These are phyloP conservation scores for Cavenderia fasciculata DNA, from an alignment of 78 protist genomes.

Conservation along the genomic window DNA sequence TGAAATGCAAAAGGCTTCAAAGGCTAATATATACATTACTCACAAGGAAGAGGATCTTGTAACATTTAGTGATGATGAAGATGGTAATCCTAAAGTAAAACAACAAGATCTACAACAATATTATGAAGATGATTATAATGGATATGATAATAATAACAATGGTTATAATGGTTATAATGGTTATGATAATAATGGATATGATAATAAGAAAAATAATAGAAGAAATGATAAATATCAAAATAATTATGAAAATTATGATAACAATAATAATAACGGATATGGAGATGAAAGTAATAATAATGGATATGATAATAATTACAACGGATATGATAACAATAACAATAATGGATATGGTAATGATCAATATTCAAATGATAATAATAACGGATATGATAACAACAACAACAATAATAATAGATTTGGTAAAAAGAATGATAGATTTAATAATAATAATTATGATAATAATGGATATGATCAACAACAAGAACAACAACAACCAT, in stretches of 20 bases:
- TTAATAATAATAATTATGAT: neutral
- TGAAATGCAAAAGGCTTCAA: neutral
- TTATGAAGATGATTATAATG: neutral
- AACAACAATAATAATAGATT: neutral
- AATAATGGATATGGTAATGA: neutral
- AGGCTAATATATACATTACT: neutral
- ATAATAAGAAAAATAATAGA: neutral
- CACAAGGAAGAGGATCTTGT: conserved; percentile 1
- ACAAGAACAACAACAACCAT: neutral
- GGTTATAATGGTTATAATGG: neutral
- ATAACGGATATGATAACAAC: neutral
- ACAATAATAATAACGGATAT: neutral
- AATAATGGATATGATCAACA: neutral
- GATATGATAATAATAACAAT: neutral
- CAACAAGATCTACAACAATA: neutral
- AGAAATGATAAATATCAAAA: neutral
- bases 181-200: neutral
- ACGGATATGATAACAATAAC: neutral
- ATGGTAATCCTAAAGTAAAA: neutral
- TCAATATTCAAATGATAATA: neutral
- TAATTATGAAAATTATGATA: neutral
- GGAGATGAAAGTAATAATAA: neutral
- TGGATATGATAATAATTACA: neutral
- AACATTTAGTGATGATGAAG: conserved; percentile 37
- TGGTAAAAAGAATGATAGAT: no score